Evolutionary conservation across 1,284 basidiomycete genomes (phyloP), one percentile per base, ranked within the genome.

Genomic region (Trichosporon sp.): DNA sequence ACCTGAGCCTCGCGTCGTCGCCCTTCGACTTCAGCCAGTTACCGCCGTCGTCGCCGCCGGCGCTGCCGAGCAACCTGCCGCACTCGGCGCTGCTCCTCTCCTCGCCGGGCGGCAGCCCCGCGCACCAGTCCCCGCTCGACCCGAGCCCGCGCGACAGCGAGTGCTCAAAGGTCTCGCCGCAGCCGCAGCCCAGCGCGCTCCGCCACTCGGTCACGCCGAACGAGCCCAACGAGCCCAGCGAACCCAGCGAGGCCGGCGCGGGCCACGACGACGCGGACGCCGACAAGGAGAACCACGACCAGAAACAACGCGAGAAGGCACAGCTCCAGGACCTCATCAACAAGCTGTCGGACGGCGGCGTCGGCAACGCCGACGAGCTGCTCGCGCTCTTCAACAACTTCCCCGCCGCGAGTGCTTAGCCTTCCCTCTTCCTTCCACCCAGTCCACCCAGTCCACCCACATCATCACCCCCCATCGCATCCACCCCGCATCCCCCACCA

Each of bases 11-110:
- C 12, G 72, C 75, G 3, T 53, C 75, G 2, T 58, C 65, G 13
- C 75, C 75, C 25, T 81, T 81, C 68, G 78, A 81, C 70, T 80
- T 79, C 65, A 79, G 78, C 1, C 72, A 77, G 38, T 71, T 81
- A 2, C 80, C 80, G 2, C 80, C 80, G 0, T 75, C 73, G 15
- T 78, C 77, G 5, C 80, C 80, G 21, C 80, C 80, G 0, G 66
- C 69, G 6, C 62, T 77, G 9, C 73, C 75, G 6, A 63, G 66
- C 35, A 67, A 71, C 42, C 68, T 79, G 9, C 72, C 76, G 1
- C 78, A 78, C 66, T 78, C 77, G 13, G 77, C 75, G 1, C 69
- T 78, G 29, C 72, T 80, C 21, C 68, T 77, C 35, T 75, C 74
- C 1, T 73, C 70, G 60, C 78, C 78, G 21, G 44, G 42, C 0